These are phyloP conservation scores for Corymbia maculata DNA, from an alignment of 345 rosid genomes.

Conservation along the genomic window DNA sequence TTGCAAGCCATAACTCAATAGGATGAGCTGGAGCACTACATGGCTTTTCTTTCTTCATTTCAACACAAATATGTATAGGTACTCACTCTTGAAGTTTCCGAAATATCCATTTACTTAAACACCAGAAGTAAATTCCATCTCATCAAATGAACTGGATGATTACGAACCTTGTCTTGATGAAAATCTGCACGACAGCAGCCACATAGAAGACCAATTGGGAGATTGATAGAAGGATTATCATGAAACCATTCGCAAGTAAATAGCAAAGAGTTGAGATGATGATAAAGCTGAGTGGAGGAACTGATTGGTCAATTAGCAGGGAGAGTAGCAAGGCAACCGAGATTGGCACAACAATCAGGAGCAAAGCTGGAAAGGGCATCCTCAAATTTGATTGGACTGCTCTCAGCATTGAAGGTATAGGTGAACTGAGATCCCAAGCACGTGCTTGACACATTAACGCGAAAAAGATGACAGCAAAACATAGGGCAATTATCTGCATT, in stretches of 20 bases:
- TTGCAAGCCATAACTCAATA: not conserved
- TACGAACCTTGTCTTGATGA: constrained; percentile 60
- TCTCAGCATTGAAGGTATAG: constrained; percentile 62
- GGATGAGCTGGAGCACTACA: not conserved
- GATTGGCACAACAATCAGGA: constrained; percentile 49
- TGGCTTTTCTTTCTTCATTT: not conserved
- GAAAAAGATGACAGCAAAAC: constrained; percentile 53
- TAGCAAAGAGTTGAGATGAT: constrained; percentile 60
- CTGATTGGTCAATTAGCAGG: constrained; percentile 53
- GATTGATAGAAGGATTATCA: constrained; percentile 42
- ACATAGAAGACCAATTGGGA: constrained; percentile 65
- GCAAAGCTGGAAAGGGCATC: constrained; percentile 64
- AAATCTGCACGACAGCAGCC: constrained; percentile 55
- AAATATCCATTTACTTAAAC: not conserved
- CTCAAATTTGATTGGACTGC: constrained; percentile 78
- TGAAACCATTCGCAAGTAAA: constrained; percentile 60
- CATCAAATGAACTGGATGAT: not conserved
- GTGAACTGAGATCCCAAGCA: constrained; percentile 58
- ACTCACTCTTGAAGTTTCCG: not conserved
- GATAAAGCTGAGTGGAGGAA: constrained; percentile 68
- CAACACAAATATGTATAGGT: not conserved
- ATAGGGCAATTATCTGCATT: constrained; percentile 58
- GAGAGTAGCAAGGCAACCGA: constrained; percentile 41
- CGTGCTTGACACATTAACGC: constrained; percentile 80
- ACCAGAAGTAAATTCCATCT: not conserved